phyloP scores from a whole-genome alignment of 768 basidiomycete genomes.

The Suillus ampliporus region DNA sequence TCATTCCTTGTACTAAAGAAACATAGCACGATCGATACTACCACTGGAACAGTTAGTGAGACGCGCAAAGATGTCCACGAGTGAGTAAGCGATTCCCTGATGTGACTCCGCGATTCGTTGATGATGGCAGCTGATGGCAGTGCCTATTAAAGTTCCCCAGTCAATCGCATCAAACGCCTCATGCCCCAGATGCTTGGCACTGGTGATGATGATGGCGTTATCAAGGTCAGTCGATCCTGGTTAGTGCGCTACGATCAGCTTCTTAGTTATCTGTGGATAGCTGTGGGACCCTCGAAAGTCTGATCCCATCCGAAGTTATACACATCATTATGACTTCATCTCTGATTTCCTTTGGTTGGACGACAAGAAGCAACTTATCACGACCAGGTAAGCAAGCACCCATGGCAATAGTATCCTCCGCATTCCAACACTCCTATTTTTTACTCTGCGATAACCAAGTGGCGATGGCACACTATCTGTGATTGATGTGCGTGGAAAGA shows the following conservation, averaged over 20 bases:
- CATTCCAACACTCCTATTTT: background rate
- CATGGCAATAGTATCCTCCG: conserved; percentile 2
- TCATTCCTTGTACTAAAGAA: conserved; percentile 20
- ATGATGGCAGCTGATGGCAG: conserved; percentile 32
- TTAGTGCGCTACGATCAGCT: background rate
- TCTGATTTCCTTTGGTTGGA: conserved; percentile 89
- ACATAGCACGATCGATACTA: conserved; percentile 69
- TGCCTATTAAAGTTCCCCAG: conserved; percentile 63
- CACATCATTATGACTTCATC: conserved; percentile 94
- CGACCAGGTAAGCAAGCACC: conserved; percentile 71
- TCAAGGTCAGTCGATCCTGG: conserved; percentile 64
- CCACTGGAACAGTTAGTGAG: conserved; percentile 56
- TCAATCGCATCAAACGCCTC: conserved; percentile 83
- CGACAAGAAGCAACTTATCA: conserved; percentile 83
- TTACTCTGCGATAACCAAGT: conserved; percentile 45
- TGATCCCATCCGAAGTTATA: conserved; percentile 68
- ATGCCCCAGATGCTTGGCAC: conserved; percentile 77
- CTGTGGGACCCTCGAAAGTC: conserved; percentile 87
- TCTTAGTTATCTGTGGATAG: conserved; percentile 43
- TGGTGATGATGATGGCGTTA: conserved; percentile 93
- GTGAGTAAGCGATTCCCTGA: conserved; percentile 48
- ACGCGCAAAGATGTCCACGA: conserved; percentile 63
- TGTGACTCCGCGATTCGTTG: conserved; percentile 25
- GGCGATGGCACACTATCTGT: conserved; percentile 95
- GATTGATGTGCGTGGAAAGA: conserved; percentile 87